Evolutionary conservation across 176 grass and related monocot genomes (phyloP).

Genomic region (Thalia dealbata): DNA sequence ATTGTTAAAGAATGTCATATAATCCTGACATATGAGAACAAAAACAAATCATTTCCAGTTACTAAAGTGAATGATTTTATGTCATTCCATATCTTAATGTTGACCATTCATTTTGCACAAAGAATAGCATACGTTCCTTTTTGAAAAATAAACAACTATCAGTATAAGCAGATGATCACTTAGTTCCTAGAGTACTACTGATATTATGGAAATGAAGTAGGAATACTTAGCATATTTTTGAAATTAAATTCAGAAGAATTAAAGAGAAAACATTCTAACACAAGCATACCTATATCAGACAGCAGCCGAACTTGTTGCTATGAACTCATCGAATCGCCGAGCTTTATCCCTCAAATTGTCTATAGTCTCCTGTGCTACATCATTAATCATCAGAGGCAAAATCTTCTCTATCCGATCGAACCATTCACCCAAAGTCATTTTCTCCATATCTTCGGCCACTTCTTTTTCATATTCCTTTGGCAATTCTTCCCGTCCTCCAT

Average conservation of each 20-base stretch:
- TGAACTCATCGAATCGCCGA: conserved; percentile 32
- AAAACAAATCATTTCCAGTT: neutral
- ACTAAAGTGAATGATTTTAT: neutral
- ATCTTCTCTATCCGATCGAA: conserved; percentile 46
- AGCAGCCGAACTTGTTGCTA: conserved; percentile 14
- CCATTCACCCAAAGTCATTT: conserved; percentile 78
- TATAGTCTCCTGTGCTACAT: conserved; percentile 43
- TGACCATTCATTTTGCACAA: neutral
- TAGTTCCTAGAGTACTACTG: neutral
- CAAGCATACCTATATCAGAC: neutral
- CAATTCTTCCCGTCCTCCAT: conserved; percentile 10
- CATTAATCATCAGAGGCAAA: conserved; percentile 36
- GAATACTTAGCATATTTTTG: neutral
- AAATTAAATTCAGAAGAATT: neutral
- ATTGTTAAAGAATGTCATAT: neutral
- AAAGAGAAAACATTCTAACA: neutral
- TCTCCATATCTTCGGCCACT: conserved; percentile 27
- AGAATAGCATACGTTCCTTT: neutral
- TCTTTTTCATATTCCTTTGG: conserved; percentile 3
- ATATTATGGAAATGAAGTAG: no score
- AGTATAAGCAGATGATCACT: neutral
- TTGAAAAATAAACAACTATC: neutral
- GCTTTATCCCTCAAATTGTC: conserved; percentile 31
- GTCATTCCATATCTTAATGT: neutral
- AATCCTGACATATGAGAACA: neutral